These are phyloP conservation scores for Fusarium lyarnte DNA, from an alignment of 2,329 filamentous ascomycete species.

Conservation along the genomic window DNA sequence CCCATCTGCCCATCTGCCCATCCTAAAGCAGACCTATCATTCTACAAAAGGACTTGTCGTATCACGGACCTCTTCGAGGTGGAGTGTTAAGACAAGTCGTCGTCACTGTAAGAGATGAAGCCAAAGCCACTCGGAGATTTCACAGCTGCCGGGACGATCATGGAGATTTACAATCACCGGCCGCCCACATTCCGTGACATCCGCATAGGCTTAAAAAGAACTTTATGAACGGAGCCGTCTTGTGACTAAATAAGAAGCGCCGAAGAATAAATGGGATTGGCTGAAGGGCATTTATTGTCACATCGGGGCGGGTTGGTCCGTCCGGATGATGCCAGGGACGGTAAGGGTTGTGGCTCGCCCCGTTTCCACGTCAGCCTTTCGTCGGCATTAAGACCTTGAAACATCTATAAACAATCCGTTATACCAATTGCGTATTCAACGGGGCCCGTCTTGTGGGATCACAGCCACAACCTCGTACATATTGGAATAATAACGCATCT, in stretches of 20 bases:
- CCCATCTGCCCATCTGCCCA: background rate
- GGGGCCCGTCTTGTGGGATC: background rate
- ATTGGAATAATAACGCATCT: background rate
- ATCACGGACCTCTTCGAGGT: background rate
- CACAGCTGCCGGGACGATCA: background rate
- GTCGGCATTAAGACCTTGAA: background rate
- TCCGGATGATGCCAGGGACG: background rate
- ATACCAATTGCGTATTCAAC: background rate
- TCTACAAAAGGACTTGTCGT: background rate
- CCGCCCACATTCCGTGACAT: slow-evolving; percentile 4
- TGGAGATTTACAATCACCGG: too few species aligned
- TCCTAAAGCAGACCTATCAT: background rate
- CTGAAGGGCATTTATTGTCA: background rate
- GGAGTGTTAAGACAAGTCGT: background rate
- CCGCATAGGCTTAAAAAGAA: background rate
- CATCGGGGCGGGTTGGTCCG: background rate
- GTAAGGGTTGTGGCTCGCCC: background rate
- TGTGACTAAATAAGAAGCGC: background rate
- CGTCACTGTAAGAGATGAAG: background rate
- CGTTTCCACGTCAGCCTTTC: background rate
- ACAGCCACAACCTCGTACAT: background rate
- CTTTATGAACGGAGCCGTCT: background rate
- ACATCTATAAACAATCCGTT: background rate
- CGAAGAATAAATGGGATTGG: background rate
- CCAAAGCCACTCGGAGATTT: background rate